Conservation (phyloP, 768 basidiomycete species). For the Termitomyces eurrhizus region DNA sequence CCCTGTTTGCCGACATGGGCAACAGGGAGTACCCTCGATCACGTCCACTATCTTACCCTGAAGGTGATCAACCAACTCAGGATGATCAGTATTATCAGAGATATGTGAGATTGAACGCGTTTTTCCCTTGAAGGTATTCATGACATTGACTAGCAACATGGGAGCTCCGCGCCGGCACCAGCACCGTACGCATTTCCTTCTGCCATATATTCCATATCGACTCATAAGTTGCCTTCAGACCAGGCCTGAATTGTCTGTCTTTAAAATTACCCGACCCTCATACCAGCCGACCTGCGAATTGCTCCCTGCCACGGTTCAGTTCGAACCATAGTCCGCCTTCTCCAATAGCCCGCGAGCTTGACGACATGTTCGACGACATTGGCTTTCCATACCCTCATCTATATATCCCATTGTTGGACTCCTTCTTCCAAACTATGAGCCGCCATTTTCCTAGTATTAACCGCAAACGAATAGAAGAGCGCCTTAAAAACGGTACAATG, state of each 20-base stretch:
- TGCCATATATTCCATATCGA: no score
- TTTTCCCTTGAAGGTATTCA: not conserved
- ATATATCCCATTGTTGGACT: conserved; percentile 13
- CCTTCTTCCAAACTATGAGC: conserved; percentile 14
- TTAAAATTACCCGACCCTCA: conserved; percentile 4
- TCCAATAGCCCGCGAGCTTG: conserved; percentile 3
- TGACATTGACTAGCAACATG: not conserved
- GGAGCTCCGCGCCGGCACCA: not conserved
- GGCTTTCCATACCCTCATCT: conserved; percentile 13
- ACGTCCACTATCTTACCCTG: not conserved
- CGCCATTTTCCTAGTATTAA: conserved; percentile 15
- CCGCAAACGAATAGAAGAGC: conserved; percentile 14
- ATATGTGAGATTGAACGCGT: conserved; percentile 7
- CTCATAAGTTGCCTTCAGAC: not conserved
- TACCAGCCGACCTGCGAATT: not conserved
- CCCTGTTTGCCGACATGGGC: not conserved
- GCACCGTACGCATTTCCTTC: not conserved
- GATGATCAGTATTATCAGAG: conserved; percentile 11
- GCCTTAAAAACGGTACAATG: conserved; percentile 13
- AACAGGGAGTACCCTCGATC: not conserved
- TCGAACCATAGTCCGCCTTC: conserved; percentile 6
- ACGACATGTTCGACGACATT: conserved; percentile 13
- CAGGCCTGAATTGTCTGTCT: conserved; percentile 5
- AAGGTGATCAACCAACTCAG: conserved; percentile 8
- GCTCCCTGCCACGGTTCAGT: not conserved